These are phyloP conservation scores for Tieghemiomyces parasiticus DNA, from an alignment of 192 early-diverging fungal species.

Conservation along the genomic window DNA sequence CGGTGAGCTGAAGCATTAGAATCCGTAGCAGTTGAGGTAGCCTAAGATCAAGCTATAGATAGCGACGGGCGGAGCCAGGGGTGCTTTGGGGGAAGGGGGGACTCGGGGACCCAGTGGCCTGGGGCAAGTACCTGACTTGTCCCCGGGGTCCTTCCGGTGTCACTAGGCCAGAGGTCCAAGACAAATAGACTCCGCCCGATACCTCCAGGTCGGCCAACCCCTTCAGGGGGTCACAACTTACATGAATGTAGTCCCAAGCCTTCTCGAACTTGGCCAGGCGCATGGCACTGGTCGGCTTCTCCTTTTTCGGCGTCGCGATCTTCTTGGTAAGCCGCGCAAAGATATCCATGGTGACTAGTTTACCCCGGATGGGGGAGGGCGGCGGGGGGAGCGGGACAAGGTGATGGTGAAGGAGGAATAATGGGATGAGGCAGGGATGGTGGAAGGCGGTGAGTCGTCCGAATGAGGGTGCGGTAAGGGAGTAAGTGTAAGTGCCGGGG, in stretches of 20 bases:
- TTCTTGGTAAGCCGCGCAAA: constrained; percentile 49
- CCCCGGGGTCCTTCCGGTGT: too few relatives aligned
- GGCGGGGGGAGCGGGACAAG: too few relatives aligned
- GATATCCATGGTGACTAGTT: constrained; percentile 33
- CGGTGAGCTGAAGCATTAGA: too few relatives aligned
- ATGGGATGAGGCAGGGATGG: too few relatives aligned
- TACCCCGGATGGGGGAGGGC: too few relatives aligned
- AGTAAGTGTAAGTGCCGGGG: too few relatives aligned
- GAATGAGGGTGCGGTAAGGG: too few relatives aligned
- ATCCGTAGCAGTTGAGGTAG: constrained; percentile 6
- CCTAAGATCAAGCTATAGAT: not conserved
- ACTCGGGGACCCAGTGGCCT: not conserved
- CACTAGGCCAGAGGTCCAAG: too few relatives aligned
- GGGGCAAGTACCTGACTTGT: not conserved
- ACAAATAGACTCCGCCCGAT: too few relatives aligned
- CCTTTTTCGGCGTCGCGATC: constrained; percentile 39
- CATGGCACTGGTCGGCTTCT: constrained; percentile 37
- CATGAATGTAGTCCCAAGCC: constrained; percentile 49
- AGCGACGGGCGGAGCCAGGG: not conserved
- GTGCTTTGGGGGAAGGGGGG: not conserved
- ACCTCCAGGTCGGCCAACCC: too few relatives aligned
- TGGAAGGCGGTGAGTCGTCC: too few relatives aligned
- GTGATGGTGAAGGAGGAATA: too few relatives aligned
- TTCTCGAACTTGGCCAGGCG: constrained; percentile 55
- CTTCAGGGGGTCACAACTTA: constrained; percentile 20